Evolutionary conservation across 805 yeast species (phyloP), one percentile per base, ranked within the genome.

Genomic region (Brettanomyces bruxellensis): DNA sequence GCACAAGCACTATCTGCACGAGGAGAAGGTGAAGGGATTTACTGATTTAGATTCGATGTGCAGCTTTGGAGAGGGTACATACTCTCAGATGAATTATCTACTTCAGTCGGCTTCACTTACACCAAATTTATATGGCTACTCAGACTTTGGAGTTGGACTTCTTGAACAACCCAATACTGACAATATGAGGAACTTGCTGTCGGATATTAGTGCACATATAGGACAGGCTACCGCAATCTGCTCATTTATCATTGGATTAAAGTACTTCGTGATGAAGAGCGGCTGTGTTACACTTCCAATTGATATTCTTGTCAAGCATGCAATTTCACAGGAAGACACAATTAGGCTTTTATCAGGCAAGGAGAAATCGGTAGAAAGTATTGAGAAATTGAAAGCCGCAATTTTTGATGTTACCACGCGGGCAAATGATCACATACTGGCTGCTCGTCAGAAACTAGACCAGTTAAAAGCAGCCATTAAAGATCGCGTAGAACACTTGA

Each of bases 211-310:
- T 9, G 93, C 95, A 0, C 95, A 86, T 62, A 64, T 87, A 36
- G 95, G 95, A 5, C 95, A 87, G 60, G 86, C 93, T 1, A 76
- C 83, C 0, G 81, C 89, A 0, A 70, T 87, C 11, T 80, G 87
- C 1, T 72, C 83, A 3, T 70, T 77, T 62, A 69, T 87, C 12
- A 65, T 83, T 44, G 86, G 84, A 0, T 58, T 81, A 42, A 67
- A 69, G 24, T 84, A 72, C 61, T 81, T 78, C 59, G 81, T 85
- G 0, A 58, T 62, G 22, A 57, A 66, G 32, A 69, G 75, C 25
- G 70, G 74, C 47, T 73, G 70, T 40, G 69, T 84, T 12, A 71
- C 79, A 34, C 61, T 87, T 38, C 95, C 95, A 0, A 56, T 77
- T 2, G 86, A 82, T 42, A 46, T 76, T 12, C 68, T 85, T 75